These are phyloP conservation scores for Candida ovalis DNA, from an alignment of 805 yeast genomes.

Conservation along the genomic window DNA sequence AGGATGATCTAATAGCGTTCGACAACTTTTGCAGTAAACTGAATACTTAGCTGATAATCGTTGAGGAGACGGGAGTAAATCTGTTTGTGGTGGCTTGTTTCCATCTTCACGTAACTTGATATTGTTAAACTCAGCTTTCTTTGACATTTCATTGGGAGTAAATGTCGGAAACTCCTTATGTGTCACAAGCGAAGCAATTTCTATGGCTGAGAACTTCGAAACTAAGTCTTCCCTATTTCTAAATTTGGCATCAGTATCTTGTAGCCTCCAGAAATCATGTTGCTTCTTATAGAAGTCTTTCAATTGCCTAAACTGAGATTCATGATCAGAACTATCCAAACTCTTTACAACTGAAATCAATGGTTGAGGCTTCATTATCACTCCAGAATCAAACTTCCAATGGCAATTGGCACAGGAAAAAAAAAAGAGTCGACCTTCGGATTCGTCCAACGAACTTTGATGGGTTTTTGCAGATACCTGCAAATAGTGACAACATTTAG, in stretches of 20 bases:
- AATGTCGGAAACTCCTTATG: slow-evolving; percentile 5
- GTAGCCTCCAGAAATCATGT: slow-evolving; percentile 13
- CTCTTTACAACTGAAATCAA: slow-evolving; percentile 27
- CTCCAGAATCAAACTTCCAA: slow-evolving; percentile 34
- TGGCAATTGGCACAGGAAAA: slow-evolving; percentile 37
- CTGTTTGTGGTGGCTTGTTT: not conserved
- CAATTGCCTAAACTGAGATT: slow-evolving; percentile 13
- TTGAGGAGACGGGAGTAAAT: slow-evolving; percentile 18
- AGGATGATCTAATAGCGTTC: slow-evolving; percentile 15
- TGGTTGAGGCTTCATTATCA: slow-evolving; percentile 40
- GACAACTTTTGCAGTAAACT: slow-evolving; percentile 22
- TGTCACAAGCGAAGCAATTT: slow-evolving; percentile 18
- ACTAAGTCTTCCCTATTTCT: slow-evolving; percentile 12
- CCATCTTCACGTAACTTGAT: not conserved
- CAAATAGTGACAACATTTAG: slow-evolving; percentile 24
- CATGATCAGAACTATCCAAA: slow-evolving; percentile 8
- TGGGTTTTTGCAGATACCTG: slow-evolving; percentile 16
- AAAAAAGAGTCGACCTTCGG: slow-evolving; percentile 32
- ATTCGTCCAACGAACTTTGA: slow-evolving; percentile 6
- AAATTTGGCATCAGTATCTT: slow-evolving; percentile 5
- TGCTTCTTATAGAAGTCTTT: slow-evolving; percentile 15
- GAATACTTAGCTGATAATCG: slow-evolving; percentile 12
- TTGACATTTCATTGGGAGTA: not conserved
- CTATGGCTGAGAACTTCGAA: slow-evolving; percentile 16
- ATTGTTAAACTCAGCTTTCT: not conserved